Base-by-base conservation (phyloP, 108 stramenopile genomes). In the Epithemia pelagica region DNA sequence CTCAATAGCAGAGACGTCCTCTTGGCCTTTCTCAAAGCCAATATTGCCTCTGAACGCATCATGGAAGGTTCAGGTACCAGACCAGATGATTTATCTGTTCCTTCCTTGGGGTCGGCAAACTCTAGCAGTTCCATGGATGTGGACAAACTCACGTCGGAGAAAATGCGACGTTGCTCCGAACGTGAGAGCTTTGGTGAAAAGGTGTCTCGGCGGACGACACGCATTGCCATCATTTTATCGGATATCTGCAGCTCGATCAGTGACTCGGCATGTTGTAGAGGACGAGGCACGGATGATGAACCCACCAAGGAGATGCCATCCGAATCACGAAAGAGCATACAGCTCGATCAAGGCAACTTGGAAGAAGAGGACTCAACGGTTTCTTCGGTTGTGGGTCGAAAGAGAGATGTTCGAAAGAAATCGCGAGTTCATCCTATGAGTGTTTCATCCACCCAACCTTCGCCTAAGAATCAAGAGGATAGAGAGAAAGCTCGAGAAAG, bases 11-110 rank as follows among this genome's bases (percentile, higher is more conserved):
- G 64, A 24, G 55, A 63, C 27, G 66, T 77, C 8, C 59, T 77
- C 18, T 1, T 68, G 53, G 71, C 76, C 5, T 77, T 77, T 69
- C 58, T 77, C 22, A 64, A 68, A 27, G 59, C 62, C 28, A 72
- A 64, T 56, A 22, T 71, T 2, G 32, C 69, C 0, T 61, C 58
- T 32, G 65, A 51, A 30, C 32, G 64, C 24, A n/a, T 33, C 37
- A 21, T 52, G 2, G 22, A 52, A 46, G 15, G 10, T 10, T 10
- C 5, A 46, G 37, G 15, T 5, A 46, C 5, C 37, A 46, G 15
- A 46, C 37, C 37, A 46, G 37, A 46, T 15, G 37, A 46, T 15
- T 10, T 46, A 10, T 46, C 37, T 5, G 37, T 46, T 46, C 37
- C 37, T 10, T 46, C 37, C 5, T 10, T 46, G 5, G 15, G 10